Evolutionary conservation across 176 grass and related monocot species (phyloP), one percentile per base, ranked within the genome.

Genomic region (Ananas comosus): DNA sequence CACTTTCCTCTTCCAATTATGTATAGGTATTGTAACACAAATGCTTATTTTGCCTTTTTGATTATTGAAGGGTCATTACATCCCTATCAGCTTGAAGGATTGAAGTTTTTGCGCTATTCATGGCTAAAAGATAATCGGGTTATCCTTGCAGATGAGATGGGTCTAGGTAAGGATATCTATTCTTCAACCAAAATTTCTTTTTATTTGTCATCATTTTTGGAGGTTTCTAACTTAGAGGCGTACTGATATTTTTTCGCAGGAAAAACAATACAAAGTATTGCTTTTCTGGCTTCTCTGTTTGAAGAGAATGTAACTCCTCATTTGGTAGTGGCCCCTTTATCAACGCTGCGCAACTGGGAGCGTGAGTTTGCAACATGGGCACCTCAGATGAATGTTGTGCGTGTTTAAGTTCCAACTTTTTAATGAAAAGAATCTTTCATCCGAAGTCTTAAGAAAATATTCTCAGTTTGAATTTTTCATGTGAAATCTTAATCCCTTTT

Each of bases 251-350:
- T 48, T 51, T 66, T 49, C 78, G 11, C 80, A 99, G 95, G 95
- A 49, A 99, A 99, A 86, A 99, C 95, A 7, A 99, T 99, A 90
- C 95, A 99, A 68, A 99, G 95, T 75, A 99, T 99, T 80, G 95
- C 95, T 69, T 94, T 99, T 86, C 59, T 99, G 66, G 90, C 85
- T 72, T 88, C 95, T 70, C 65, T 99, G 24, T 85, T 87, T 56
- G 82, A 86, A 86, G 85, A 99, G 63, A 94, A 84, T 18, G 65
- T 91, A 75, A 80, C 86, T 70, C 95, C 87, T 52, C 82, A 93
- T 80, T 81, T 99, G 42, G 95, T 99, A n/a, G 95, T 99, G 66
- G 95, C 90, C 49, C 95, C 95, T 56, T 78, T 99, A 68, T 99
- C 95, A 63, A 99, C 95, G 51, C 72, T 99, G 70, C 79, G 90